Conservation (phyloP, 139 green algal species). For the Tetradesmus lagerheimii region DNA sequence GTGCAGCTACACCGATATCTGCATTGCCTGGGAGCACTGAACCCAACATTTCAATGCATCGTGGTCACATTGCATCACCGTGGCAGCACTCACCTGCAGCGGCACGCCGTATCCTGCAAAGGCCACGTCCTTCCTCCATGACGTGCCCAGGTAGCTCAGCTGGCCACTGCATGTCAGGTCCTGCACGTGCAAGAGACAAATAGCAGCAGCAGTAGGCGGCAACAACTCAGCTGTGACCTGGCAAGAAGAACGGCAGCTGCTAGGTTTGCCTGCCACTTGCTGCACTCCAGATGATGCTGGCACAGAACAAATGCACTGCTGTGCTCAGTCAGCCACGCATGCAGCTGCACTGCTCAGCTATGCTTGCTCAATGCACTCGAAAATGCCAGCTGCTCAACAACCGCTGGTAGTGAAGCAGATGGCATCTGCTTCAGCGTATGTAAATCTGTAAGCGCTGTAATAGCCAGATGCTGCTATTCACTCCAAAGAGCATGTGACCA, state of each 20-base stretch:
- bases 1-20: no score
- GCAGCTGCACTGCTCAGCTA: not conserved
- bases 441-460: no score
- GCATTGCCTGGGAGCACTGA: no score
- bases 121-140: constrained; percentile 94
- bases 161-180: constrained; percentile 79
- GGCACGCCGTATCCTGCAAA: constrained; percentile 90
- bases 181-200: constrained; percentile 32
- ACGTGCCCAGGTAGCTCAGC: constrained; percentile 86
- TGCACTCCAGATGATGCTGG: not conserved
- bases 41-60: no score
- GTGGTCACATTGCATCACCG: not conserved
- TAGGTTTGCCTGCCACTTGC: no score
- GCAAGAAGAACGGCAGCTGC: not conserved
- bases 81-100: constrained; percentile 67
- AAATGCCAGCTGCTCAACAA: not conserved
- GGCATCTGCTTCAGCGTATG: no score
- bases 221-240: not conserved
- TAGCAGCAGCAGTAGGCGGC: not conserved
- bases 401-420: not conserved
- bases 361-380: no score
- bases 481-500: not conserved
- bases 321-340: not conserved
- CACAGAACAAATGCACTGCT: not conserved
- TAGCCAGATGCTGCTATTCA: no score